Evolutionary conservation across 2,329 filamentous ascomycete species (phyloP).

Genomic region (Fusarium sterilihyphosum): DNA sequence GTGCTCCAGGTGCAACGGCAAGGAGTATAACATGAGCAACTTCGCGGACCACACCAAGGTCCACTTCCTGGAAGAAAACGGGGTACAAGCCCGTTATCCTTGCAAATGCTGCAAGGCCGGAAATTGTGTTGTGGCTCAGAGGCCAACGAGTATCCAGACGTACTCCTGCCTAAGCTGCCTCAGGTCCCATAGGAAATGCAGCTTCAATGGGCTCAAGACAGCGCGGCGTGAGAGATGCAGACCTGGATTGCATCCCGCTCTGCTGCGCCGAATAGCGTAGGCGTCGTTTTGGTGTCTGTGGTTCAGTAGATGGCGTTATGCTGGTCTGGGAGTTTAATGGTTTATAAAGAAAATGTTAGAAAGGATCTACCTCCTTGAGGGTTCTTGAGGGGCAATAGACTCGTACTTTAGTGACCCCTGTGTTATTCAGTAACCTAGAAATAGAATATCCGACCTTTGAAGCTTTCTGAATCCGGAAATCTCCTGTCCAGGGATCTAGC

Average conservation of each 20-base stretch:
- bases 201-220: not conserved
- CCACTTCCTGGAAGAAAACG: not conserved
- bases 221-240: not conserved
- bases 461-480: not conserved
- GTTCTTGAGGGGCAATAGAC: not conserved
- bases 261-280: not conserved
- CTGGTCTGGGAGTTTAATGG: not conserved
- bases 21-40: not conserved
- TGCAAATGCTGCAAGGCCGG: not conserved
- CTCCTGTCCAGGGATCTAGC: not conserved
- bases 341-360: not conserved
- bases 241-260: not conserved
- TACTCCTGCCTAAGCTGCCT: not conserved
- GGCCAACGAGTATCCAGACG: not conserved
- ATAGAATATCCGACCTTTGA: not conserved
- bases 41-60: not conserved
- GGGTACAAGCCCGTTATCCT: not conserved
- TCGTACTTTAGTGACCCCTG: too few relatives aligned
- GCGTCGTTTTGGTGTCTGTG: not conserved
- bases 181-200: not conserved
- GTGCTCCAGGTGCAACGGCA: not conserved
- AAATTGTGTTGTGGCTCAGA: not conserved
- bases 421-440: not conserved
- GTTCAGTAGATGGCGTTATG: not conserved
- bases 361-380: not conserved